A percentile compares a stretch with the other conserved stretches of the same genome.
These are phyloP conservation scores for Dothideomycetes sp. DNA, from an alignment of 2,329 filamentous ascomycete genomes.

Conservation along the genomic window DNA sequence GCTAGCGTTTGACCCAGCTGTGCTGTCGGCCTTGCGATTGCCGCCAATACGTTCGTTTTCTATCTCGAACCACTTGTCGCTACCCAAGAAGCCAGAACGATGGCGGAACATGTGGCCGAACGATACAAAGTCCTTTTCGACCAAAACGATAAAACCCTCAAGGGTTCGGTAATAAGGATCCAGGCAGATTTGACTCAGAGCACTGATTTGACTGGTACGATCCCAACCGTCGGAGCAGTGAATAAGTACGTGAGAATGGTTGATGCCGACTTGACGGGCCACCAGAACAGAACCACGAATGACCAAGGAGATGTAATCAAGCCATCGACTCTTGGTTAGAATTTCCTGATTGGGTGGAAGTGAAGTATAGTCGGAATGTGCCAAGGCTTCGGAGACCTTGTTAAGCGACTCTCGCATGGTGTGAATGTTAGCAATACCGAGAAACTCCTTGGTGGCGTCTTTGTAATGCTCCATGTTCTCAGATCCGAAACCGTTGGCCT, in stretches of 20 bases:
- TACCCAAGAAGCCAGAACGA: conserved; percentile 76
- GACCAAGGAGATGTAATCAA: conserved; percentile 78
- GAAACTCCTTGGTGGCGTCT: conserved; percentile 79
- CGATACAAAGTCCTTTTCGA: conserved; percentile 96
- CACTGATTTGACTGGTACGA: conserved; percentile 87
- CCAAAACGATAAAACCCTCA: conserved; percentile 84
- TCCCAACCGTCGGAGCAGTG: conserved; percentile 99
- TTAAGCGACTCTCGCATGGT: conserved; percentile 90
- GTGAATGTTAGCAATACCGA: conserved; percentile 97
- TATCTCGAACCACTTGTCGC: conserved; percentile 87
- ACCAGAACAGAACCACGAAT: conserved; percentile 79
- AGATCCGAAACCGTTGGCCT: conserved; percentile 83
- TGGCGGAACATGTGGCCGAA: conserved; percentile 97
- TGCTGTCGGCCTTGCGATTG: conserved; percentile 27
- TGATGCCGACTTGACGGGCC: conserved; percentile 76
- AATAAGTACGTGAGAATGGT: conserved; percentile 89
- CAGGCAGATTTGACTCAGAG: conserved; percentile 82
- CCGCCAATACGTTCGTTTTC: conserved; percentile 70
- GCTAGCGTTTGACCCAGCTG: conserved; percentile 51
- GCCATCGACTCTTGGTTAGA: conserved; percentile 76
- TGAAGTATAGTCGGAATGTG: conserved; percentile 81
- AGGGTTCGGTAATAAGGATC: conserved; percentile 93
- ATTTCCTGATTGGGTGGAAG: conserved; percentile 73
- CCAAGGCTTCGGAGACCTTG: conserved; percentile 80
- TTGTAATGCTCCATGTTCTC: conserved; percentile 98